These are phyloP conservation scores for Aspergillus melleus DNA, from an alignment of 2,329 filamentous ascomycete species.

Conservation along the genomic window DNA sequence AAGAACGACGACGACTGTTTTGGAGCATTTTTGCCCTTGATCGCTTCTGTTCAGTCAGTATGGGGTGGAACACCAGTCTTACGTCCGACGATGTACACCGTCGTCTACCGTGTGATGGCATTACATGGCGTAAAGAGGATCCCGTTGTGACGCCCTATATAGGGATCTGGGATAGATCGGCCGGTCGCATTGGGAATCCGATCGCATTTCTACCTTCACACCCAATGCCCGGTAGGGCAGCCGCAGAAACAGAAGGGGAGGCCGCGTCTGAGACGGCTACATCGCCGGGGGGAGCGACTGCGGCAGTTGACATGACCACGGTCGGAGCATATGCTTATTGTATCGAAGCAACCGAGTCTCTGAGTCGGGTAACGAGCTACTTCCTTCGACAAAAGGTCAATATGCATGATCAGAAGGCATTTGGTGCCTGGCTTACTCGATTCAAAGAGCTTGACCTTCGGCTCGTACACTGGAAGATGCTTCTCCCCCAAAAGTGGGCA, in stretches of 20 bases:
- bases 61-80: constrained; percentile 39
- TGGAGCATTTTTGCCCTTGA: constrained; percentile 46
- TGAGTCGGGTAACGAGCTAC: constrained; percentile 47
- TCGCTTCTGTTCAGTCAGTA: constrained; percentile 38
- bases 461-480: constrained; percentile 51
- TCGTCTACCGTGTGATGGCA: constrained; percentile 45
- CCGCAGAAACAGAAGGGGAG: background rate
- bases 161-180: constrained; percentile 47
- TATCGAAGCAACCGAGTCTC: constrained; percentile 49
- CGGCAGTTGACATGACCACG: constrained; percentile 37
- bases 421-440: constrained; percentile 47
- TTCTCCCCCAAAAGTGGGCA: constrained; percentile 46
- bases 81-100: constrained; percentile 40
- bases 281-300: constrained; percentile 15
- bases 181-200: constrained; percentile 41
- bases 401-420: constrained; percentile 39
- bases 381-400: constrained; percentile 49
- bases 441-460: constrained; percentile 53
- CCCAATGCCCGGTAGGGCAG: constrained; percentile 1
- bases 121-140: constrained; percentile 43
- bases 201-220: constrained; percentile 39
- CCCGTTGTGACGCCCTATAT: constrained; percentile 46
- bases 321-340: constrained; percentile 51
- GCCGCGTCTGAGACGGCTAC: constrained; percentile 2
- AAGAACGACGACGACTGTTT: constrained; percentile 44